phyloP scores from a whole-genome alignment of 2,329 filamentous ascomycete genomes.

The Sporothrix dimorphospora region DNA sequence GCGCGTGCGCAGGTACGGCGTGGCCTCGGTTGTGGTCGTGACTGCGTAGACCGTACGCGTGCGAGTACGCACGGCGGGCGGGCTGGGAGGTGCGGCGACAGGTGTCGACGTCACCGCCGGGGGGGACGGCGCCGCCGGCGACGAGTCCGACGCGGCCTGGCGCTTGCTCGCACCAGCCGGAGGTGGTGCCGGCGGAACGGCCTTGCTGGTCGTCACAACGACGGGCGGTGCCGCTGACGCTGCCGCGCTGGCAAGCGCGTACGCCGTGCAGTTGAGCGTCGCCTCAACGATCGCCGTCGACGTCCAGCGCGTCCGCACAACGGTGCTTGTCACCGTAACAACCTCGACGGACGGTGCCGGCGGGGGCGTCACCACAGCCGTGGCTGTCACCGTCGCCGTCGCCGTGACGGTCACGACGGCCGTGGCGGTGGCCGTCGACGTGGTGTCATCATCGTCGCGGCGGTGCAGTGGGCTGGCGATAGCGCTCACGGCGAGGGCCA shows the following conservation, averaged over 20 bases:
- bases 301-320: slow-evolving; percentile 31
- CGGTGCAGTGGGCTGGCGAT: not conserved
- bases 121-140: not conserved
- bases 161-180: not conserved
- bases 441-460: not conserved
- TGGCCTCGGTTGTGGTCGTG: slow-evolving; percentile 30
- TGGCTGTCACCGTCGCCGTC: not conserved
- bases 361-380: not conserved
- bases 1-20: slow-evolving; percentile 29
- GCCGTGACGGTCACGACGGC: slow-evolving; percentile 9
- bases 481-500: slow-evolving; percentile 15
- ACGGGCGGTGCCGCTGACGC: not conserved
- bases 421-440: not conserved
- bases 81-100: not conserved
- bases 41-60: slow-evolving; percentile 33
- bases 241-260: slow-evolving; percentile 3
- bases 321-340: slow-evolving; percentile 31
- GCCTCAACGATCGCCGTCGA: slow-evolving; percentile 18
- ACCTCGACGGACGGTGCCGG: slow-evolving; percentile 1
- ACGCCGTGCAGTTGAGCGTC: slow-evolving; percentile 23
- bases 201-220: slow-evolving; percentile 17
- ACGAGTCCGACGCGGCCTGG: not conserved
- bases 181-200: not conserved
- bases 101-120: not conserved
- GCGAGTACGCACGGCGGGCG: slow-evolving; percentile 21